Conservation (phyloP, 306 rosid genomes). For the Trichosanthes truncata region DNA sequence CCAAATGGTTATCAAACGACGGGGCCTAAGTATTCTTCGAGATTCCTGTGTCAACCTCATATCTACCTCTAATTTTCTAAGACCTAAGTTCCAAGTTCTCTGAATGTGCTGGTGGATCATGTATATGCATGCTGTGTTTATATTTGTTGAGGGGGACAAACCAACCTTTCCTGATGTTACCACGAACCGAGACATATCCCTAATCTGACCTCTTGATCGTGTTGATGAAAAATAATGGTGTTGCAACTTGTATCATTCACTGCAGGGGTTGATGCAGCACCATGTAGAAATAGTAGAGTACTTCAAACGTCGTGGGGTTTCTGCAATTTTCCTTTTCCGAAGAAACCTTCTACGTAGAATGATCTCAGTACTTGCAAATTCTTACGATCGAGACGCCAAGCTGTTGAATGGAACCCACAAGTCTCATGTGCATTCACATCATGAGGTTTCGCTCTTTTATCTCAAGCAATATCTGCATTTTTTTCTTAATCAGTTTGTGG, state of each 20-base stretch:
- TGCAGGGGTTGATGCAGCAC: conserved; percentile 88
- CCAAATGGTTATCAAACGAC: too few relatives aligned
- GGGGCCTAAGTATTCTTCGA: not conserved
- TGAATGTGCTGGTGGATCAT: not conserved
- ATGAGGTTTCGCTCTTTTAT: conserved; percentile 49
- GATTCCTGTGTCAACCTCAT: not conserved
- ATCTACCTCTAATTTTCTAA: not conserved
- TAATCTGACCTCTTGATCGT: not conserved
- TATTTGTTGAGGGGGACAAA: not conserved
- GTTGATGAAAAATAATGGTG: not conserved
- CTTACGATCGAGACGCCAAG: conserved; percentile 62
- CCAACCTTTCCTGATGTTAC: not conserved
- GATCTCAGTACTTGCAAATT: conserved; percentile 86
- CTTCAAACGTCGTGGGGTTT: conserved; percentile 67
- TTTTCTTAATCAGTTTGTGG: not conserved
- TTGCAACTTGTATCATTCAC: not conserved
- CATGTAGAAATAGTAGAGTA: conserved; percentile 68
- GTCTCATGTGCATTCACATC: conserved; percentile 89
- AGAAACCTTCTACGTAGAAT: conserved; percentile 89
- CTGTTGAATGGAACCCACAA: conserved; percentile 88
- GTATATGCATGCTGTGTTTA: not conserved
- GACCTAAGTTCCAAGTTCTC: not conserved
- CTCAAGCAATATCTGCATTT: not conserved
- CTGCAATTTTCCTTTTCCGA: conserved; percentile 84
- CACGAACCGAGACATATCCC: not conserved